These are phyloP conservation scores for Naumovozyma baii DNA, from an alignment of 805 yeast genomes.

Conservation along the genomic window DNA sequence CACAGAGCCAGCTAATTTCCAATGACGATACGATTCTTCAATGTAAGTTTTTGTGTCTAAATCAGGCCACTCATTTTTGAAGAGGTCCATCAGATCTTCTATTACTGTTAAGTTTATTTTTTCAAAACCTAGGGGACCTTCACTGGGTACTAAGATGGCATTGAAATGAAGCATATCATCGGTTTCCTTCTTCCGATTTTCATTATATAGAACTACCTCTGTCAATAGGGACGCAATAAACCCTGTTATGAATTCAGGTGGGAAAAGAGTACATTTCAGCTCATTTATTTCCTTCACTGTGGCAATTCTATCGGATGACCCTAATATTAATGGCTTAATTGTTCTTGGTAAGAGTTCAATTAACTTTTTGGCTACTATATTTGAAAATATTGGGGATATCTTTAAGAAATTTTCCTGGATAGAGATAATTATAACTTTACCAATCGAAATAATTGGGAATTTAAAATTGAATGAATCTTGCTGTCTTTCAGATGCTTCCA, in stretches of 20 bases:
- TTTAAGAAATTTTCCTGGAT: slow-evolving; percentile 25
- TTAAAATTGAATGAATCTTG: slow-evolving; percentile 9
- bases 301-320: slow-evolving; percentile 24
- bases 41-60: slow-evolving; percentile 9
- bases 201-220: slow-evolving; percentile 14
- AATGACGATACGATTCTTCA: slow-evolving; percentile 22
- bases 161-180: slow-evolving; percentile 5
- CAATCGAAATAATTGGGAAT: slow-evolving; percentile 16
- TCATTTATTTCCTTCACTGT: slow-evolving; percentile 16
- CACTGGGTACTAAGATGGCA: slow-evolving; percentile 36
- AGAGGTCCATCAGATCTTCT: slow-evolving; percentile 20
- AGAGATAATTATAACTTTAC: slow-evolving; percentile 13
- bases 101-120: slow-evolving; percentile 32
- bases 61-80: slow-evolving; percentile 8
- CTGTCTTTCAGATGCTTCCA: slow-evolving; percentile 2
- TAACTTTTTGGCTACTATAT: slow-evolving; percentile 22
- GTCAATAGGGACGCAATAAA: slow-evolving; percentile 38
- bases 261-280: slow-evolving; percentile 32
- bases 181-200: neutral
- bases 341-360: slow-evolving; percentile 4
- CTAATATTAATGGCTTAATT: slow-evolving; percentile 25
- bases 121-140: slow-evolving; percentile 55
- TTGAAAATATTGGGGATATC: slow-evolving; percentile 30
- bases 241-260: slow-evolving; percentile 58
- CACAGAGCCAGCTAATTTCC: slow-evolving; percentile 25